Conservation (phyloP, 2,329 filamentous ascomycete species). For the Byssochlamys sp. region DNA sequence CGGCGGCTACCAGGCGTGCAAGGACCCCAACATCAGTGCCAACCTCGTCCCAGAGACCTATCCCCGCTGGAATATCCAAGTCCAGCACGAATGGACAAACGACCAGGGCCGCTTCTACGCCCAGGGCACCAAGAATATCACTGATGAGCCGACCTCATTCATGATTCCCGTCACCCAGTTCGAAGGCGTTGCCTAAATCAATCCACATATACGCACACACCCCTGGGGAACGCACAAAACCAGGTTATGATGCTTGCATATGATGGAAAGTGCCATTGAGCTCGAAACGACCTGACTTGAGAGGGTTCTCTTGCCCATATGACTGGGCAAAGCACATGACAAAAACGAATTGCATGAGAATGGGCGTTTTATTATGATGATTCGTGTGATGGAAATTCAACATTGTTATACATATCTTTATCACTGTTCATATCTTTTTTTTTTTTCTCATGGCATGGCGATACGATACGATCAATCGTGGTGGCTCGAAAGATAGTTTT, state of each 20-base stretch:
- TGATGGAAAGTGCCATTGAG: not conserved
- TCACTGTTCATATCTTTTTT: not conserved
- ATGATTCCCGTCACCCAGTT: slow-evolving; percentile 2
- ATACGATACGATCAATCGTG: not conserved
- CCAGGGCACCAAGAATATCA: slow-evolving; percentile 4
- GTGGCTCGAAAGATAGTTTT: not conserved
- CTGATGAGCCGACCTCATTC: not conserved
- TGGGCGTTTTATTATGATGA: not conserved
- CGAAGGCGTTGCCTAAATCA: not conserved
- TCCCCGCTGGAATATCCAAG: slow-evolving; percentile 5
- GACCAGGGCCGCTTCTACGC: slow-evolving; percentile 1
- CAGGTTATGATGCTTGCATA: not conserved
- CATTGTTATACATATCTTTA: not conserved
- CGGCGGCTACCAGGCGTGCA: slow-evolving; percentile 14
- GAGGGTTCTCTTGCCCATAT: not conserved
- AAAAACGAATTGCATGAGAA: not conserved
- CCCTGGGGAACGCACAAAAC: not conserved
- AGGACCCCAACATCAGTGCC: slow-evolving; percentile 8
- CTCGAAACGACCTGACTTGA: not conserved
- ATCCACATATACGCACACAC: not conserved
- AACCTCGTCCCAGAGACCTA: slow-evolving; percentile 3
- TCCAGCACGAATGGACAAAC: slow-evolving; percentile 4
- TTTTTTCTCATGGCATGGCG: not conserved
- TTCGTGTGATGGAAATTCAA: not conserved
- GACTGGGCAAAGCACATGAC: not conserved